Evolutionary conservation across 2,329 filamentous ascomycete species (phyloP).

Genomic region (Ascochyta pisi): DNA sequence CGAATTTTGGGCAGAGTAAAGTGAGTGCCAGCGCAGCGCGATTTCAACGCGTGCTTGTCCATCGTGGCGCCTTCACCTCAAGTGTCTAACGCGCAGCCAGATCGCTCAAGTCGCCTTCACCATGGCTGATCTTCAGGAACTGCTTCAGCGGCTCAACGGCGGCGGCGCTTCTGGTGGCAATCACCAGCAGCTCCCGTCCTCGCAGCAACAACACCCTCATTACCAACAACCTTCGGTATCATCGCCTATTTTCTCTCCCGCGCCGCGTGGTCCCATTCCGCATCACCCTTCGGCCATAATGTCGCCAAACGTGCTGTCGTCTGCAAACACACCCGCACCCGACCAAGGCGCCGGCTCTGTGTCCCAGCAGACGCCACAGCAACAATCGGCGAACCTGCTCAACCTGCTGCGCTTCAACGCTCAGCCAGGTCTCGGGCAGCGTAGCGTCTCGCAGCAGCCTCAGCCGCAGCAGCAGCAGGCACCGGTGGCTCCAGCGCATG

Average conservation of each 20-base stretch:
- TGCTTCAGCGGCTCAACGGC: conserved; percentile 53
- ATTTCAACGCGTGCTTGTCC: conserved; percentile 9
- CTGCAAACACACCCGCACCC: conserved; percentile 51
- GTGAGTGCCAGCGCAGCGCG: conserved; percentile 23
- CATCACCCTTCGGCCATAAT: conserved; percentile 65
- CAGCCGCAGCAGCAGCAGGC: conserved; percentile 14
- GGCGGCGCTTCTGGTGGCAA: conserved; percentile 34
- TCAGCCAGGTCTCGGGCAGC: conserved; percentile 47
- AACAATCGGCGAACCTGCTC: conserved; percentile 63
- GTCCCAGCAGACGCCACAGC: conserved; percentile 49
- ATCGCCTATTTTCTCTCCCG: conserved; percentile 65
- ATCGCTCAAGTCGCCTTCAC: conserved; percentile 31
- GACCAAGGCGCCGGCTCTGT: conserved; percentile 48
- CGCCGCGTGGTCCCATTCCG: conserved; percentile 60
- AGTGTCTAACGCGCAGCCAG: conserved; percentile 24
- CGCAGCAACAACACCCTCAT: conserved; percentile 32
- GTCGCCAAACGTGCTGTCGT: conserved; percentile 61
- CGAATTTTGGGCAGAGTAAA: conserved; percentile 41
- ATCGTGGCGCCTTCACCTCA: conserved; percentile 16
- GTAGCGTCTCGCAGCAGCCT: conserved; percentile 40
- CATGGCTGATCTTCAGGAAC: conserved; percentile 55
- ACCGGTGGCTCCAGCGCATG: conserved; percentile 33
- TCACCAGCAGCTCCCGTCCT: conserved; percentile 28
- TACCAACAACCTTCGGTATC: conserved; percentile 66
- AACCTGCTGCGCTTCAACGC: conserved; percentile 71